A percentile compares a stretch with the other conserved stretches of the same genome.
Conservation (phyloP, 805 yeast species). For the Metschnikowia henanensis region DNA sequence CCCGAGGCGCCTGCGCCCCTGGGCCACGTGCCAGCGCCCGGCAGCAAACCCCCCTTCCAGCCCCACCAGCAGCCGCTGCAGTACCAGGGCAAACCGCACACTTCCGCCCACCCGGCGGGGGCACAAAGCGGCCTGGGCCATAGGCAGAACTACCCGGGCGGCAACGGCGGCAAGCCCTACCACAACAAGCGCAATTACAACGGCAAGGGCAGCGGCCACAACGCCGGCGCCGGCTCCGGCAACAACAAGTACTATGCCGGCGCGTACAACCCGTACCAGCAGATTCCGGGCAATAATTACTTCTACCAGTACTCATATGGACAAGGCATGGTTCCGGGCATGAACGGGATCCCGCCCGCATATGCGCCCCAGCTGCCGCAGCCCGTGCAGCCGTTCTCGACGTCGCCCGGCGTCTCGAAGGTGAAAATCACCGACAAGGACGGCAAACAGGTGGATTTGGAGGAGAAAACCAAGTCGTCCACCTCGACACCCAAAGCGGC, state of each 20-base stretch:
- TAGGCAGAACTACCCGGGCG: conserved; percentile 9
- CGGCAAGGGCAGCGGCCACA: conserved; percentile 14
- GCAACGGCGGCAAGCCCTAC: conserved; percentile 12
- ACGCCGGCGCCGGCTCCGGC: conserved; percentile 8
- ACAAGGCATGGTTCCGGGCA: conserved; percentile 17
- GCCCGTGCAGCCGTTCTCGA: conserved; percentile 14
- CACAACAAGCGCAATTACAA: conserved; percentile 20
- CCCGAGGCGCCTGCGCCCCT: conserved; percentile 7
- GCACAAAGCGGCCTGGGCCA: conserved; percentile 7
- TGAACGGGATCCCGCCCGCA: conserved; percentile 16
- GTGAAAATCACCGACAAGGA: conserved; percentile 43
- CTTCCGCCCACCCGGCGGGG: background rate
- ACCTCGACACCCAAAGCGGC: conserved; percentile 33
- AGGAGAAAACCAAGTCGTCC: conserved; percentile 37
- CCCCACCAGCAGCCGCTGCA: conserved; percentile 9
- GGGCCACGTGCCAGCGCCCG: background rate
- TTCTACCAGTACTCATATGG: conserved; percentile 13
- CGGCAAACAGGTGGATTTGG: conserved; percentile 43
- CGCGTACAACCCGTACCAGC: conserved; percentile 14
- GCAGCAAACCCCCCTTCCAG: background rate
- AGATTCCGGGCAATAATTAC: conserved; percentile 16
- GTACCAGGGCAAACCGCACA: conserved; percentile 5
- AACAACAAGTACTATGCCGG: conserved; percentile 19
- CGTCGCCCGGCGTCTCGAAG: conserved; percentile 22
- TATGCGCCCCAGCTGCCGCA: conserved; percentile 20